A percentile compares a stretch with the other conserved stretches of the same genome.
These are phyloP conservation scores for Arthroderma uncinatum DNA, from an alignment of 2,329 filamentous ascomycete species.

Conservation along the genomic window DNA sequence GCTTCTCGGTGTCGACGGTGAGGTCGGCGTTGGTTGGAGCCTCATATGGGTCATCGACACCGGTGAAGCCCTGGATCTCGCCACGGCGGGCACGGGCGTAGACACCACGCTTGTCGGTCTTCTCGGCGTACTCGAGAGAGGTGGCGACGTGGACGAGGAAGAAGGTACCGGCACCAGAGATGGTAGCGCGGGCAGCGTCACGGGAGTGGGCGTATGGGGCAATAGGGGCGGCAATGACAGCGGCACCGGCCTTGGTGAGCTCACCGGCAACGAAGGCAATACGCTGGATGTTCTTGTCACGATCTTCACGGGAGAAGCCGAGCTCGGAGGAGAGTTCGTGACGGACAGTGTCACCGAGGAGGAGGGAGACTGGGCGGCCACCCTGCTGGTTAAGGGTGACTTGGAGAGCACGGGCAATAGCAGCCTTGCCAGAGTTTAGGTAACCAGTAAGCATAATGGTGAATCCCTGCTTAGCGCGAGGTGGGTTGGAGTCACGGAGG, in stretches of 20 bases:
- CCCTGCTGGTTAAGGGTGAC: constrained; percentile 97
- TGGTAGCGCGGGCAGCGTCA: constrained; percentile 65
- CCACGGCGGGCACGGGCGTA: constrained; percentile 74
- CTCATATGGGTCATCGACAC: constrained; percentile 97
- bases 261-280: constrained; percentile 95
- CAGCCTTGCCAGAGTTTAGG: constrained; percentile 94
- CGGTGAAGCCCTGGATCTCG: constrained; percentile 96
- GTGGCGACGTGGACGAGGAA: constrained; percentile 94
- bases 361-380: constrained; percentile 82
- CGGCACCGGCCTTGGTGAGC: constrained; percentile 81
- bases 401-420: constrained; percentile 87
- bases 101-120: constrained; percentile 85
- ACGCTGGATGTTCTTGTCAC: constrained; percentile 86
- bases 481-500: constrained; percentile 88
- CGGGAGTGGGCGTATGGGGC: constrained; percentile 79
- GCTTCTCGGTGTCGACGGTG: constrained; percentile 73
- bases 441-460: constrained; percentile 96
- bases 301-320: constrained; percentile 86
- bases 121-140: constrained; percentile 81
- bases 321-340: constrained; percentile 87
- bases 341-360: constrained; percentile 91
- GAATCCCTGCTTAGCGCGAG: constrained; percentile 86
- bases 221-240: constrained; percentile 93
- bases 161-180: constrained; percentile 77
- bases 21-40: constrained; percentile 67